Base-by-base conservation (phyloP, 768 basidiomycete species). In the Calocybe gangraenosa region DNA sequence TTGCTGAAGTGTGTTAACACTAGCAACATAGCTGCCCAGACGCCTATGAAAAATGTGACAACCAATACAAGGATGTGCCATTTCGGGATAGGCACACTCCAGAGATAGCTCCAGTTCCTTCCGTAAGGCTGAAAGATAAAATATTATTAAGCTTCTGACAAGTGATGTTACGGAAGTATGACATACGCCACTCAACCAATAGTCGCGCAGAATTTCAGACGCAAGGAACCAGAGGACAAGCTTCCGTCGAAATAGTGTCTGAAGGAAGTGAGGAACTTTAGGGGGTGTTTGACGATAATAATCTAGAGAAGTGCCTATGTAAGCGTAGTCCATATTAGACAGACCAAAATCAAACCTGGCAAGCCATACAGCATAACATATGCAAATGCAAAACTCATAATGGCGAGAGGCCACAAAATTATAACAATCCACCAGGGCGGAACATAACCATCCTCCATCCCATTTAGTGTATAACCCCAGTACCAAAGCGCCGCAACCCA, bases 401-500 rank as follows among this genome's bases (percentile, higher is more conserved):
- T 70, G 1, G 90, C 70, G 35, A 95, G 64, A 1, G 92, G 92
- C 91, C 91, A 95, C 25, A 81, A 64, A 50, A 92, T 73, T 54
- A 84, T 66, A 17, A 84, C 80, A 53, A 94, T 88, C 82, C 84
- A 91, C 84, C 87, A 90, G 0, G 93, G 92, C 8, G 87, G 68
- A 32, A 76, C 61, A 53, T 76, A 75, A 37, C 66, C 70, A 34
- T 77, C 69, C 39, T 65, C 35, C 17, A 70, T 68, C 7, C 73
- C 67, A 59, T 87, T 85, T 48, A 96, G 70, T 23, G 79, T 78
- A 64, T 84, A 80, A 53, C 93, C 93, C 93, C 93, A 96, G 58
- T 90, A 96, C 93, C 93, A 96, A 30, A 96, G 67, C 7, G 87
- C 93, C 2, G 93, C 88, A 11, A 95, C 86, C 93, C 93, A 96